Conservation (phyloP, 78 protist genomes). For the Neovahlkampfia damariscottae region DNA sequence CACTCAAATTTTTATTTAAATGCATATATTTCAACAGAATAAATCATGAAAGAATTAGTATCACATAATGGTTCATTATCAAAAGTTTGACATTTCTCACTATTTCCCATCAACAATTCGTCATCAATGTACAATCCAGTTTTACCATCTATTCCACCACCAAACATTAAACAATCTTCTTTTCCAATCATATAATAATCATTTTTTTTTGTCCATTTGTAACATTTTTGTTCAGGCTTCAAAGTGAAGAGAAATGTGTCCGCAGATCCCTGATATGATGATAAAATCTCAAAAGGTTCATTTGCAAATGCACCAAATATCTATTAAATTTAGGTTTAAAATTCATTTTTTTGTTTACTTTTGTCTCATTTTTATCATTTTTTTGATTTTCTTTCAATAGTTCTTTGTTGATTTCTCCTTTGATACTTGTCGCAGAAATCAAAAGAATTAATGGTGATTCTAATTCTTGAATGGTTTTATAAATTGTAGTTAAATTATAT, state of each 20-base stretch:
- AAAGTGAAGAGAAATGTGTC: neutral
- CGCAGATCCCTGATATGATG: neutral
- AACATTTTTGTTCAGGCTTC: neutral
- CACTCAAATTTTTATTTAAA: conserved; percentile 1
- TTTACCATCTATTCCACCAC: neutral
- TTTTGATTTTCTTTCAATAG: no score
- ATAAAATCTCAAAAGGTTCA: neutral
- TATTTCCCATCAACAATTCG: neutral
- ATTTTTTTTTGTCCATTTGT: neutral
- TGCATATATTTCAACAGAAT: neutral
- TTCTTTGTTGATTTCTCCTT: neutral
- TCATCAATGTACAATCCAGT: neutral
- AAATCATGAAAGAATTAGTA: neutral
- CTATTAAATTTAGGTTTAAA: neutral
- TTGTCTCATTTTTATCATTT: no score
- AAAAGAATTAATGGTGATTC: neutral
- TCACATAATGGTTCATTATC: neutral
- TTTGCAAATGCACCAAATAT: neutral
- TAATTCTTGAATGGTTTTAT: neutral
- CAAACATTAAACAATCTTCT: neutral
- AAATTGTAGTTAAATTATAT: neutral
- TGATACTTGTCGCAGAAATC: neutral
- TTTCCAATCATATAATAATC: neutral
- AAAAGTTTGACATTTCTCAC: neutral
- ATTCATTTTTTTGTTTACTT: no score